A percentile compares a stretch with the other conserved stretches of the same genome.
phyloP scores from a whole-genome alignment of 352 stramenopile species.

The Phytophthora idaei region DNA sequence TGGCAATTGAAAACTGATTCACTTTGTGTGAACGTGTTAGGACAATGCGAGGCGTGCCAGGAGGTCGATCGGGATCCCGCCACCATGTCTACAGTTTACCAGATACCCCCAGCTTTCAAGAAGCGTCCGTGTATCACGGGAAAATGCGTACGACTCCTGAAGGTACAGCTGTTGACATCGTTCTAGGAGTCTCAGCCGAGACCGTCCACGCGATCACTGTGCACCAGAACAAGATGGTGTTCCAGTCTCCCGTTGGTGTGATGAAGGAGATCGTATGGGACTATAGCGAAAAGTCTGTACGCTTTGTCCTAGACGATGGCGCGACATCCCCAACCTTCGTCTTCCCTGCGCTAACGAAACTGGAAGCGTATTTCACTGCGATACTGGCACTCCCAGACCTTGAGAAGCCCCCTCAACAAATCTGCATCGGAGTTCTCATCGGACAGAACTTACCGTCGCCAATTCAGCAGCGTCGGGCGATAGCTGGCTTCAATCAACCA shows the following conservation, averaged over 20 bases:
- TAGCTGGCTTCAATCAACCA: constrained; percentile 17
- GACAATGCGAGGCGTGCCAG: constrained; percentile 17
- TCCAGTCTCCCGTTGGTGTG: constrained; percentile 39
- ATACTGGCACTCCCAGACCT: constrained; percentile 38
- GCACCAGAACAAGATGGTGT: constrained; percentile 44
- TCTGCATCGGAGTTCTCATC: constrained; percentile 72
- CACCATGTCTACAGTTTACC: constrained; percentile 14
- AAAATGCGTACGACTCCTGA: constrained; percentile 43
- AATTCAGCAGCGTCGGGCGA: constrained; percentile 62
- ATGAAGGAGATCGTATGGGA: constrained; percentile 78
- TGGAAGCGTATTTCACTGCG: constrained; percentile 52
- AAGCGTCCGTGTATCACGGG: constrained; percentile 49
- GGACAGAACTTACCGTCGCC: constrained; percentile 63
- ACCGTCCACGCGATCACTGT: constrained; percentile 46
- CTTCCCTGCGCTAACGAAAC: constrained; percentile 45
- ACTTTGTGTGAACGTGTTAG: not conserved
- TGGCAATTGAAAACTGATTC: constrained; percentile 9
- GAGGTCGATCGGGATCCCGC: constrained; percentile 5
- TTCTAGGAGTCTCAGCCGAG: constrained; percentile 47
- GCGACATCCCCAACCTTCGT: constrained; percentile 43
- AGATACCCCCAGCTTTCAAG: constrained; percentile 15
- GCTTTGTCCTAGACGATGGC: constrained; percentile 49
- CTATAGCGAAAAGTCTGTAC: constrained; percentile 61
- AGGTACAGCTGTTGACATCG: constrained; percentile 38
- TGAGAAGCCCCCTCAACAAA: constrained; percentile 44